phyloP scores from a whole-genome alignment of 306 rosid species.

The Sphenostylis stenocarpa region DNA sequence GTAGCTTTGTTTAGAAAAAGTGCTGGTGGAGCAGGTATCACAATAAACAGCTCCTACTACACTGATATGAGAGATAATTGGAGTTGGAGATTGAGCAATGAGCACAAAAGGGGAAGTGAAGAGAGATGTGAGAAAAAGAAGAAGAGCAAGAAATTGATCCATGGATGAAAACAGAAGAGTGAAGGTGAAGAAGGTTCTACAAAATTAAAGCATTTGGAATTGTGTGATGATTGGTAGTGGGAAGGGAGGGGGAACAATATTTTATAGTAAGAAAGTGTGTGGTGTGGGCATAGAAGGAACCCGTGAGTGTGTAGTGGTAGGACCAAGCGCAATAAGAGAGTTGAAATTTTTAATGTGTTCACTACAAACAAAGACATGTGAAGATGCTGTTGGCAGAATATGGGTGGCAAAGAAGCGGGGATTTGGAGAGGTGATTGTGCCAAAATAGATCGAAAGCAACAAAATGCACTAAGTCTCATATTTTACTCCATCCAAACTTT shows the following conservation, averaged over 20 bases:
- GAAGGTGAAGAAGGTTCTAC: constrained; percentile 34
- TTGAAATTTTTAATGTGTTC: constrained; percentile 44
- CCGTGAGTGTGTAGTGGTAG: constrained; percentile 69
- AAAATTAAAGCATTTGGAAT: not conserved
- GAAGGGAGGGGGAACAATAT: constrained; percentile 12
- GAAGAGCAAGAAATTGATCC: constrained; percentile 48
- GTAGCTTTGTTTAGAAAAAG: constrained; percentile 65
- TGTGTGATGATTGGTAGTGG: not conserved
- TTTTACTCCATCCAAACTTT: not conserved
- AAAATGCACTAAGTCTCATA: not conserved
- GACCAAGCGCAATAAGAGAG: constrained; percentile 56
- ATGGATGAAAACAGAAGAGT: constrained; percentile 31
- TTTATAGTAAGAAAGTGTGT: constrained; percentile 5
- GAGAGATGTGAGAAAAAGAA: constrained; percentile 33
- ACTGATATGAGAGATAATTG: constrained; percentile 46
- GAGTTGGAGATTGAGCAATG: constrained; percentile 32
- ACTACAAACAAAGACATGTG: constrained; percentile 83
- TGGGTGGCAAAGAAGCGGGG: not conserved
- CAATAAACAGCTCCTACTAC: constrained; percentile 72
- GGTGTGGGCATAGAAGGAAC: constrained; percentile 43
- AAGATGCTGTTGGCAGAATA: constrained; percentile 43
- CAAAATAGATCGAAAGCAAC: not conserved
- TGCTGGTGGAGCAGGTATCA: constrained; percentile 65
- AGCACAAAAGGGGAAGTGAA: constrained; percentile 29
- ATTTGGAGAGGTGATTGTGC: not conserved